Evolutionary conservation across 768 basidiomycete species (phyloP).

Genomic region (Pulveroboletus sp.): DNA sequence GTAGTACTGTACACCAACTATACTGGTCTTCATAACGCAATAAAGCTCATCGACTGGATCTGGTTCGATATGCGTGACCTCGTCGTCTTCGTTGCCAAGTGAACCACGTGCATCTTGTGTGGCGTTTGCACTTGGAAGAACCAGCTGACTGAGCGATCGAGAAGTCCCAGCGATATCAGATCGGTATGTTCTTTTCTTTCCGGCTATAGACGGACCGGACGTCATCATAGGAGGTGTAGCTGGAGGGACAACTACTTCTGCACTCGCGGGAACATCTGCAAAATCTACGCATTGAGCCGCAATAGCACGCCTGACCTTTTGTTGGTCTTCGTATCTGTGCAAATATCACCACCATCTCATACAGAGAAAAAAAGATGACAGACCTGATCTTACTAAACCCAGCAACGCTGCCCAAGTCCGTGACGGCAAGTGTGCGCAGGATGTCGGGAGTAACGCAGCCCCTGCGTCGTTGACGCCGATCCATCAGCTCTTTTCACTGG

Average conservation of each 20-base stretch:
- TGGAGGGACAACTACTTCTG: slow-evolving; percentile 22
- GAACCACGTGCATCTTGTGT: not conserved
- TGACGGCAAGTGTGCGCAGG: slow-evolving; percentile 44
- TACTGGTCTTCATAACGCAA: slow-evolving; percentile 49
- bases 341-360: not conserved
- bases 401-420: slow-evolving; percentile 37
- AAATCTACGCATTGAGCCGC: slow-evolving; percentile 50
- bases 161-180: slow-evolving; percentile 19
- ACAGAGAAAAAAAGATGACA: slow-evolving; percentile 8
- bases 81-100: slow-evolving; percentile 39
- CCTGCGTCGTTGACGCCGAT: slow-evolving; percentile 36
- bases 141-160: slow-evolving; percentile 10
- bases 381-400: slow-evolving; percentile 55
- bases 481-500: slow-evolving; percentile 15
- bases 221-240: slow-evolving; percentile 1
- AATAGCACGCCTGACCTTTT: slow-evolving; percentile 57
- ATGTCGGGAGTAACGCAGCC: slow-evolving; percentile 65
- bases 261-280: slow-evolving; percentile 49
- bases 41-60: slow-evolving; percentile 66
- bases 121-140: slow-evolving; percentile 15
- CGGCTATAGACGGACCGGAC: slow-evolving; percentile 9
- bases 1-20: slow-evolving; percentile 87
- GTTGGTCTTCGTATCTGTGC: slow-evolving; percentile 53
- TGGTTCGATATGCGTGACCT: slow-evolving; percentile 39
- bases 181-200: slow-evolving; percentile 44